Evolutionary conservation across 345 rosid genomes (phyloP), one percentile per base, ranked within the genome.

Genomic region (Corchorus olitorius): DNA sequence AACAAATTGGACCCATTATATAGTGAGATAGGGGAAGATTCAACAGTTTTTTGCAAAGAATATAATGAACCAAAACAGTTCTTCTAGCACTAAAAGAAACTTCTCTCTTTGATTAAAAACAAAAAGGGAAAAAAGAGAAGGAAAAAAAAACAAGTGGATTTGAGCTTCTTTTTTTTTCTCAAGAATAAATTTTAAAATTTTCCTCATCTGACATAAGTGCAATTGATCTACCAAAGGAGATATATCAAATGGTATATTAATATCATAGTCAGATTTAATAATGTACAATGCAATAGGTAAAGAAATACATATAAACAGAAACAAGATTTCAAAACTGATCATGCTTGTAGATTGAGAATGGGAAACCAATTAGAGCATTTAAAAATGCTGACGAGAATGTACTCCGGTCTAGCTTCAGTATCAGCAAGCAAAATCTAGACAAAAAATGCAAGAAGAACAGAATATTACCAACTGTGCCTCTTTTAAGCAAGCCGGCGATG

Each of bases 391-490:
- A 50, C 4, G 35, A 72, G 50, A 76, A 50, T 37, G 22, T 33
- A 62, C 70, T 41, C 35, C 39, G 20, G 37, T n/a, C 41, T 27
- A 41, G 34, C 5, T 41, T 50, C 41, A 41, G 53, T 6, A 68
- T 48, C 10, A 13, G 46, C 65, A 74, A 70, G 59, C 39, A 45
- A 72, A 10, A 20, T 53, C 27, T 49, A 46, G 63, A 50, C 20
- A 49, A n/a, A 48, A 54, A 73, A 65, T 58, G 37, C 43, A 49
- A 22, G 62, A 80, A 58, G 61, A 56, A 54, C 4, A 55, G 34
- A 13, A 58, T 46, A 60, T 72, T 80, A 80, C 79, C 64, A 59
- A 34, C 73, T 52, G 20, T 34, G 3, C 60, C 46, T 34, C 60
- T 52, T 52, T 34, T 19, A 14, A 72, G 64, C 64, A 72, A 60